Conservation (phyloP, 2,329 filamentous ascomycete genomes). For the Epicoccum nigrum region DNA sequence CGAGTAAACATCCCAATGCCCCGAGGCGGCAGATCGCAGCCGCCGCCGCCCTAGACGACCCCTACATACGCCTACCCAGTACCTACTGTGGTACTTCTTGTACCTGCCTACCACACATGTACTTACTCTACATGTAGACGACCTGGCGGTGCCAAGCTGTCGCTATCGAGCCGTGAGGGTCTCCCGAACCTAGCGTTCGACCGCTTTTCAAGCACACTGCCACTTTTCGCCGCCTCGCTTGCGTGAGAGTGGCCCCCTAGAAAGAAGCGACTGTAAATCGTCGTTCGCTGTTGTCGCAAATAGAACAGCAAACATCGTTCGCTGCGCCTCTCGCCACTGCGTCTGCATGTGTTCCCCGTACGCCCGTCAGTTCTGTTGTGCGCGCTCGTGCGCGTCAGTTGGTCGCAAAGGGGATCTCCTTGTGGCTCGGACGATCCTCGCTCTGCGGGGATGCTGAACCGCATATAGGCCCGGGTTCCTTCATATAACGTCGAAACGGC, state of each 20-base stretch:
- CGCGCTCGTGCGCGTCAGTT: constrained; percentile 39
- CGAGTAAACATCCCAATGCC: constrained; percentile 16
- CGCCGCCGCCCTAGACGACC: no score
- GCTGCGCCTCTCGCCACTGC: constrained; percentile 22
- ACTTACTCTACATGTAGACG: no score
- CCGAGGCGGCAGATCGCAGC: constrained; percentile 33
- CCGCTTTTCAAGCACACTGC: constrained; percentile 13
- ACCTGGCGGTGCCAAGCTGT: constrained; percentile 31
- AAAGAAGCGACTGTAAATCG: constrained; percentile 5
- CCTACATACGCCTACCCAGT: no score
- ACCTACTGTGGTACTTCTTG: no score
- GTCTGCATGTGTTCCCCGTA: constrained; percentile 29
- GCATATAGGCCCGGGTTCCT: constrained; percentile 46
- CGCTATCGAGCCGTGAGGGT: constrained; percentile 26
- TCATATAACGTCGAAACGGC: constrained; percentile 49
- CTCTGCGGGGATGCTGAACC: constrained; percentile 42
- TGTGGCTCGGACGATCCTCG: constrained; percentile 46
- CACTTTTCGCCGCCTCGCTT: constrained; percentile 26
- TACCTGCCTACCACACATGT: no score
- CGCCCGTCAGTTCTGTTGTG: constrained; percentile 33
- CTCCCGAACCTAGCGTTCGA: constrained; percentile 24
- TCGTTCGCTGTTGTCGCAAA: constrained; percentile 10
- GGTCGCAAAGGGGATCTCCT: constrained; percentile 35
- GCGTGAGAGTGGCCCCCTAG: neutral
- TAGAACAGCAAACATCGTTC: constrained; percentile 13